phyloP scores from a whole-genome alignment of 164 flowering plant species.

The Annona cherimola region DNA sequence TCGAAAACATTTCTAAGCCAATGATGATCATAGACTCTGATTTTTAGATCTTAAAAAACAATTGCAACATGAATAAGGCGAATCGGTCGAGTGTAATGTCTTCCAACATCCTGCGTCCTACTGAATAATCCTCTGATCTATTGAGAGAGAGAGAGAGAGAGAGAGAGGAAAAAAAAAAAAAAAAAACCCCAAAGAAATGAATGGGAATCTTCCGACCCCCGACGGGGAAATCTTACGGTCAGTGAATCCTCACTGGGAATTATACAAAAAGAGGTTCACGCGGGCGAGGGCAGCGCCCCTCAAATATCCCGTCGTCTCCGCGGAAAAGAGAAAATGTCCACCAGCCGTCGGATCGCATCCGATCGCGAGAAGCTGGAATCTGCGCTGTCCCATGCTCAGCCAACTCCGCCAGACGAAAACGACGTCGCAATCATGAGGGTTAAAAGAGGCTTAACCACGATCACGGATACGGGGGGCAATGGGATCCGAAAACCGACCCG shows the following conservation, averaged over 20 bases:
- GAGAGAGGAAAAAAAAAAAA: background rate
- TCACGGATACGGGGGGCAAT: background rate
- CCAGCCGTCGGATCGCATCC: background rate
- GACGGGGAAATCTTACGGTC: constrained; percentile 1
- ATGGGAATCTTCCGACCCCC: background rate
- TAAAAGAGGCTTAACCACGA: constrained; percentile 1
- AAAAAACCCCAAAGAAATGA: background rate
- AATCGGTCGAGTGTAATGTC: too few relatives aligned
- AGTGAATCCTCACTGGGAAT: background rate
- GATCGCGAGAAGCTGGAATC: background rate
- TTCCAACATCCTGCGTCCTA: too few relatives aligned
- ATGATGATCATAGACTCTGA: too few relatives aligned
- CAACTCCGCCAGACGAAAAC: background rate
- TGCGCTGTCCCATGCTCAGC: background rate
- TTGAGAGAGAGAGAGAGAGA: background rate
- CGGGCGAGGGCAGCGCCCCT: background rate
- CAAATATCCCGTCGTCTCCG: background rate
- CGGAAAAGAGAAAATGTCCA: background rate
- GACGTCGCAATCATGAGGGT: background rate
- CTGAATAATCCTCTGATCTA: too few relatives aligned
- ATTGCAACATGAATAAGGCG: too few relatives aligned
- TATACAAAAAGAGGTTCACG: background rate
- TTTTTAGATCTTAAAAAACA: too few relatives aligned
- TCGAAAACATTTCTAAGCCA: too few relatives aligned
- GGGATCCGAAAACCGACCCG: constrained; percentile 3